Evolutionary conservation across 306 rosid species (phyloP), one percentile per base, ranked within the genome.

Genomic region (Cucumis melo): DNA sequence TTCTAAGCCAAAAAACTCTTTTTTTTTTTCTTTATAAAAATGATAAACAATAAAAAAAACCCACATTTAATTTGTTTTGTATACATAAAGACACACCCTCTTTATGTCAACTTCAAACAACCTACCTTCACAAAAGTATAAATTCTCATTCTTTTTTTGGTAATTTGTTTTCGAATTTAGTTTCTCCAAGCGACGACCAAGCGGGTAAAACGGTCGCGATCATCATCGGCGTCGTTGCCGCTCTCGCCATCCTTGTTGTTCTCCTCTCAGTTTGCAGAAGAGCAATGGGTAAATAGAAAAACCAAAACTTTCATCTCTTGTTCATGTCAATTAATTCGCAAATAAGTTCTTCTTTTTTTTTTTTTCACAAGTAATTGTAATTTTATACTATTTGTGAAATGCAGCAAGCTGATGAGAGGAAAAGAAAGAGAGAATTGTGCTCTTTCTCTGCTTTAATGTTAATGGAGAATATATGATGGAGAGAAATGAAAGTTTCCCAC

Each of bases 221-320:
- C 80, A 87, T 94, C 51, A 89, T 92, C 57, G 97, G 99, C 10
- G 87, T 82, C 14, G 81, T 90, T 7, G 93, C 84, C 13, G 89
- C 87, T 24, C 78, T 94, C 59, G 97, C 95, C 20, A 77, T 94
- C 84, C 80, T 92, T 23, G 85, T 94, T 78, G 96, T 90, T 24
- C 90, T 94, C 76, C 99, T 94, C 82, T 94, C 89, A 41, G 81
- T 94, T 66, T 94, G 97, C 86, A 82, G 90, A 77, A 91, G 79
- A 87, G 82, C 91, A 80, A 88, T 86, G 79, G 86, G 92, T 91
- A 85, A 80, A 51, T 71, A 71, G 16, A 64, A 10, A 32, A 11
- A 51, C 2, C 8, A 42, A 21, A 17, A 1, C 58, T 27, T 7
- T 42, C 1, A 1, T 60, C 50, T 42, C 15, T 34, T 1, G 48